Base-by-base conservation (phyloP, 2,329 filamentous ascomycete species). In the Akanthomyces uredinophilus region DNA sequence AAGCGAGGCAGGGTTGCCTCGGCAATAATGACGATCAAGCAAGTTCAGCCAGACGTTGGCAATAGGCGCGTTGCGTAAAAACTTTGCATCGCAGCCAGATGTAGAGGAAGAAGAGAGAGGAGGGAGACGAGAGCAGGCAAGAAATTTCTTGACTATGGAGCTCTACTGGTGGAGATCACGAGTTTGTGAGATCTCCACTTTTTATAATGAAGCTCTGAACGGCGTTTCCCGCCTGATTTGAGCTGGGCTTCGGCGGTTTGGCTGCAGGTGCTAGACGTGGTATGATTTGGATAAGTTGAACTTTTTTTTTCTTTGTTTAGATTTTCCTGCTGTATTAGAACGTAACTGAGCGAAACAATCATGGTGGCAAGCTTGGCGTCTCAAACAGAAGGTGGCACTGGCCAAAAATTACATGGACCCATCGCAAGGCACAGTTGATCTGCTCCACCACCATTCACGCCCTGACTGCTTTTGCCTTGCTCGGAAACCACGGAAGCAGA, bases 81-180 rank as follows among this genome's bases (percentile, higher is more conserved):
- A 11, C 5, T 11, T 53, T 46, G 27, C 20, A 14, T 18, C 20
- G 43, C 59, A 49, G 51, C 32, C 24, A 51, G 37, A 44, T 37
- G 53, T 4, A 35, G 16, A 46, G 20, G 35, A 62, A n/a, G 47
- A 58, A 51, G 37, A 57, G 35, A 39, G 37, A 47, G 41, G 37
- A 47, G 41, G 14, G 27, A 59, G 43, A 39, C 44, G 32, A 44
- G 20, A 29, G 35, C 32, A 29, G 37, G 20, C 39, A 53, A 44
- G 61, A 62, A 62, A 47, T 58, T 62, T 62, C 39, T n/a, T 24
- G 35, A 16, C 44, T 50, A 44, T 22, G 53, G 60, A 61, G 60
- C 37, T 57, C 22, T 13, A 8, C 11, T 29, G 29, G 49, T 53
- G 54, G 41, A 53, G 53, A 62, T 62, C 47, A 62, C 49, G 61